Evolutionary conservation across 805 yeast genomes (phyloP), one percentile per base, ranked within the genome.

Genomic region (Wickerhamomyces subpelliculosus): DNA sequence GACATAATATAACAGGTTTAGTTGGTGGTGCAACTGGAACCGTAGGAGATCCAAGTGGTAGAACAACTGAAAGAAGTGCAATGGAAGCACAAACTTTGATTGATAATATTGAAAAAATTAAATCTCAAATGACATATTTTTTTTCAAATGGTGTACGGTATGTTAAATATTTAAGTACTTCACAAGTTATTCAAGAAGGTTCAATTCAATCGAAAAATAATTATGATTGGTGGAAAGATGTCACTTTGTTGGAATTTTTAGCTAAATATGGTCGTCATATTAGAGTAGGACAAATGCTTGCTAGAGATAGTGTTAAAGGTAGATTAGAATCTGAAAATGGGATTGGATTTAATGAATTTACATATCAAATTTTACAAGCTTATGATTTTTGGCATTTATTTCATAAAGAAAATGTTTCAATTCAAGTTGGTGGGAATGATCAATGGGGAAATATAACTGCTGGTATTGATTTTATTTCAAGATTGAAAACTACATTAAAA

Each of bases 371-470:
- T 16, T 63, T 93, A 39, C 98, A 93, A 60, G 97, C 96, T 0
- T 93, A 76, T 57, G 98, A 93, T 56, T 93, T 87, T 55, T 87
- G 82, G 70, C 87, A 89, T 54, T 62, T 93, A 41, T 78, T 76
- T 64, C 70, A 70, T 27, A 57, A 72, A 13, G 61, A 74, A 27
- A 60, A 66, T 4, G 89, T 89, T 31, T 67, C 70, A 31, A 61
- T 88, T 12, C 97, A 93, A 63, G 79, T 84, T 26, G 98, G 98
- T 19, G 98, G 98, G 6, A 88, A 84, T 55, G 98, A 93, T 57
- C 98, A 93, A 61, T 93, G 96, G 88, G 98, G 98, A 1, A 93
- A 93, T 52, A 93, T 93, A 42, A 86, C 95, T 2, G 97, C 97
- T 1, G 98, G 98, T 0, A 74, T 85, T 28, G 98, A 93, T 52